These are phyloP conservation scores for Aspergillus transmontanensis DNA, from an alignment of 2,329 filamentous ascomycete species.

Conservation along the genomic window DNA sequence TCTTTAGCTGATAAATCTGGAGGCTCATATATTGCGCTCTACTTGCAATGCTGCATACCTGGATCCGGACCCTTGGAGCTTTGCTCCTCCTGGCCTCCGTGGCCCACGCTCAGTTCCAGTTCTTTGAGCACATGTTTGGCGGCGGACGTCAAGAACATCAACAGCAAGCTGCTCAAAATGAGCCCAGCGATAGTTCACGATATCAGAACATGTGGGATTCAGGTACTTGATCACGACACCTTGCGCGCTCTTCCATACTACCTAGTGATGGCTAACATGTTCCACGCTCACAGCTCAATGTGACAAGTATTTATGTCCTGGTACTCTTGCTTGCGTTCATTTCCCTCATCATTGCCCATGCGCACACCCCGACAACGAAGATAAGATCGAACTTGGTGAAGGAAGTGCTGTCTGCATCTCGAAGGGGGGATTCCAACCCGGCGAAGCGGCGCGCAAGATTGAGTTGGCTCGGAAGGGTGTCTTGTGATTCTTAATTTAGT, in stretches of 20 bases:
- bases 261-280: conserved; percentile 4
- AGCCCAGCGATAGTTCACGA: conserved; percentile 77
- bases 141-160: conserved; percentile 58
- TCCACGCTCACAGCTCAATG: conserved; percentile 65
- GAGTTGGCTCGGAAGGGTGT: conserved; percentile 54
- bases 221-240: conserved; percentile 49
- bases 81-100: conserved; percentile 62
- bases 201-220: conserved; percentile 73
- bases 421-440: conserved; percentile 50
- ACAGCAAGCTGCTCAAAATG: conserved; percentile 69
- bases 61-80: conserved; percentile 34
- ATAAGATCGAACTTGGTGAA: conserved; percentile 68
- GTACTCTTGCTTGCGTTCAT: conserved; percentile 91
- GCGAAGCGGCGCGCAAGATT: conserved; percentile 51
- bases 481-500: conserved; percentile 35
- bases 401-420: conserved; percentile 53
- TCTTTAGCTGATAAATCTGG: neutral
- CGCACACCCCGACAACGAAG: conserved; percentile 73
- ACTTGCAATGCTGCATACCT: conserved; percentile 29
- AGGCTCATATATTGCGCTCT: neutral
- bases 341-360: conserved; percentile 98
- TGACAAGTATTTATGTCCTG: conserved; percentile 91
- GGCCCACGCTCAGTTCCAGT: conserved; percentile 81
- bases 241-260: neutral
- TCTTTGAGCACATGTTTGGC: conserved; percentile 98